Conservation (phyloP, 371 early-diverging fungal genomes). For the Globomyces sp. region DNA sequence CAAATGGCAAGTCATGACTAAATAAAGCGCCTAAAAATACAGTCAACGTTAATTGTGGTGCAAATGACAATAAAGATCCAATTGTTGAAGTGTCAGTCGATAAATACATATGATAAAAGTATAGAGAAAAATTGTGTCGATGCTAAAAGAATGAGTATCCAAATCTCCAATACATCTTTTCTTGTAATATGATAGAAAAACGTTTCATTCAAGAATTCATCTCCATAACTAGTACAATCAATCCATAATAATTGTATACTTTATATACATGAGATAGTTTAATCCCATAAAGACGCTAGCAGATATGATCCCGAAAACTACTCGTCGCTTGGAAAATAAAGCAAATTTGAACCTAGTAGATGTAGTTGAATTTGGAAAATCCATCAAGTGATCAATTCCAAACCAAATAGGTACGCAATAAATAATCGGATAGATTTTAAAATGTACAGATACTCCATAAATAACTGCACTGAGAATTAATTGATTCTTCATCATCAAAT, state of each 20-base stretch:
- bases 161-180: conserved; percentile 57
- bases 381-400: conserved; percentile 21
- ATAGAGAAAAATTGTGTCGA: conserved; percentile 96
- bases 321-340: conserved; percentile 41
- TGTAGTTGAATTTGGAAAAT: neutral
- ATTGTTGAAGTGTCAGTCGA: conserved; percentile 22
- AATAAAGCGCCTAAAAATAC: conserved; percentile 42
- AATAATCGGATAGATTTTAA: conserved; percentile 95
- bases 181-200: conserved; percentile 93
- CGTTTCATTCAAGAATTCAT: conserved; percentile 85
- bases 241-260: no score
- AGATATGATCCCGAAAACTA: conserved; percentile 70
- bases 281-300: conserved; percentile 68
- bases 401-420: conserved; percentile 74
- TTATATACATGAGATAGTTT: conserved; percentile 52
- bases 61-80: conserved; percentile 62
- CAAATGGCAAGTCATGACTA: conserved; percentile 77
- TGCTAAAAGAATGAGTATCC: conserved; percentile 42
- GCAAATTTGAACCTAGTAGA: neutral
- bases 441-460: conserved; percentile 92
- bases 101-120: conserved; percentile 93
- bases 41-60: conserved; percentile 72
- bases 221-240: conserved; percentile 57
- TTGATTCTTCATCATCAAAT: conserved; percentile 57
- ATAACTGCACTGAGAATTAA: conserved; percentile 61